phyloP scores from a whole-genome alignment of 768 basidiomycete genomes.

The Leccinum incarnatum region DNA sequence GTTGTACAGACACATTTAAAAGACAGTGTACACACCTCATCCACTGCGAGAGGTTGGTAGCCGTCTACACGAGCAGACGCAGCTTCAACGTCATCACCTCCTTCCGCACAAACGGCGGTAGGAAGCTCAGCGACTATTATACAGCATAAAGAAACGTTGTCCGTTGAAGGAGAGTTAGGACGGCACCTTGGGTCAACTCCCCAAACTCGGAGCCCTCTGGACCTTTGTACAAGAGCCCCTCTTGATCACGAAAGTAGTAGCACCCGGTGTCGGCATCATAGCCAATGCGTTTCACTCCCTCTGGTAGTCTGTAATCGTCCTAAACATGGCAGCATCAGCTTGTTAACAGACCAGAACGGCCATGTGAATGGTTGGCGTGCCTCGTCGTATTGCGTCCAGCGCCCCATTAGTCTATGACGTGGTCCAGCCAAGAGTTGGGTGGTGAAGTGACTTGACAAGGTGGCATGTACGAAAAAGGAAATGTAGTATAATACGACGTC shows the following conservation, averaged over 20 bases:
- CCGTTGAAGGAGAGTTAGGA: not conserved
- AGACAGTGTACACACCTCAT: constrained; percentile 39
- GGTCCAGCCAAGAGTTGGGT: constrained; percentile 21
- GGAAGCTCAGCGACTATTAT: constrained; percentile 32
- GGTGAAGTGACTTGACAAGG: constrained; percentile 5
- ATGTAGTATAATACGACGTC: not conserved
- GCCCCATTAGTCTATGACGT: constrained; percentile 28
- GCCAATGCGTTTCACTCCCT: constrained; percentile 61
- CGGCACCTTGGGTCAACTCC: constrained; percentile 41
- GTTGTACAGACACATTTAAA: not conserved
- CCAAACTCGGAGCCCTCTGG: constrained; percentile 63
- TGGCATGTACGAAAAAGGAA: constrained; percentile 18
- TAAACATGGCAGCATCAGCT: constrained; percentile 18
- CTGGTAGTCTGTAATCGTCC: constrained; percentile 54
- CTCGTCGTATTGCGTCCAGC: constrained; percentile 40
- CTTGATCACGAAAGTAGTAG: constrained; percentile 60
- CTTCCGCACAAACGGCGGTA: constrained; percentile 23
- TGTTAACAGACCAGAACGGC: not conserved
- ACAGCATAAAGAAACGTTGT: not conserved
- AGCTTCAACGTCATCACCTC: constrained; percentile 51
- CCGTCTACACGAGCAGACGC: constrained; percentile 53
- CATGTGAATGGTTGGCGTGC: constrained; percentile 4
- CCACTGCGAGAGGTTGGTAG: constrained; percentile 52
- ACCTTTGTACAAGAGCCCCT: constrained; percentile 55
- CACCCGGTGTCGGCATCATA: constrained; percentile 70